Conservation (phyloP, 1,139 yeast genomes). For the Hansenula anomala region DNA sequence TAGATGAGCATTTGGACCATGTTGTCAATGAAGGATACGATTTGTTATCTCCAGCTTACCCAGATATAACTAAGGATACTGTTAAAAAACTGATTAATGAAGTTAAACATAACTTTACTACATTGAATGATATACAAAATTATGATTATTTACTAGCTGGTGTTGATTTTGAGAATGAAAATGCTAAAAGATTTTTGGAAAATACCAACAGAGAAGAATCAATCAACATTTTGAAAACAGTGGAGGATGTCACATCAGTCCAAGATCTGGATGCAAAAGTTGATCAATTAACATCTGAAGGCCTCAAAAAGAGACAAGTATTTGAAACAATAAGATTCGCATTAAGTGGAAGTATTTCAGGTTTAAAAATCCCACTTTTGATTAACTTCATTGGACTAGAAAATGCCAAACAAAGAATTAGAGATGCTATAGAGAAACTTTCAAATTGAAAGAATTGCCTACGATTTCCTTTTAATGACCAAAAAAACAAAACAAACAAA, state of each 20-base stretch:
- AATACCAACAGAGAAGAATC: constrained; percentile 12
- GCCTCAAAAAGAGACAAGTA: constrained; percentile 40
- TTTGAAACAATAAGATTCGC: constrained; percentile 67
- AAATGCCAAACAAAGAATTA: constrained; percentile 37
- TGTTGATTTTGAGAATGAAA: constrained; percentile 29
- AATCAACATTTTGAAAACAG: constrained; percentile 13
- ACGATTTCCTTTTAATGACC: background rate
- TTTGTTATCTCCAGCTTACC: constrained; percentile 11
- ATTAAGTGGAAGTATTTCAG: constrained; percentile 68
- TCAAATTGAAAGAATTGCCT: too few relatives aligned
- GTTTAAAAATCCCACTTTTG: constrained; percentile 61
- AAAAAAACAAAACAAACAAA: background rate
- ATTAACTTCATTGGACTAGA: constrained; percentile 50
- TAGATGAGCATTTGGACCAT: constrained; percentile 31
- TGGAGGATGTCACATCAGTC: constrained; percentile 8
- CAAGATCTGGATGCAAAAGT: constrained; percentile 22
- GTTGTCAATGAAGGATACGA: constrained; percentile 31
- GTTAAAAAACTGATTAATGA: constrained; percentile 19
- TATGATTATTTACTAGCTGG: constrained; percentile 47
- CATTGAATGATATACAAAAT: constrained; percentile 42
- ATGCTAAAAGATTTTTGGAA: constrained; percentile 18
- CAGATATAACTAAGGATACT: constrained; percentile 16
- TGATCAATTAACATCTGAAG: constrained; percentile 7
- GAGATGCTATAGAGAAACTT: constrained; percentile 18
- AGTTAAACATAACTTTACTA: constrained; percentile 36